Conservation (phyloP, 441 rosid species). For the Capsella rubella region DNA sequence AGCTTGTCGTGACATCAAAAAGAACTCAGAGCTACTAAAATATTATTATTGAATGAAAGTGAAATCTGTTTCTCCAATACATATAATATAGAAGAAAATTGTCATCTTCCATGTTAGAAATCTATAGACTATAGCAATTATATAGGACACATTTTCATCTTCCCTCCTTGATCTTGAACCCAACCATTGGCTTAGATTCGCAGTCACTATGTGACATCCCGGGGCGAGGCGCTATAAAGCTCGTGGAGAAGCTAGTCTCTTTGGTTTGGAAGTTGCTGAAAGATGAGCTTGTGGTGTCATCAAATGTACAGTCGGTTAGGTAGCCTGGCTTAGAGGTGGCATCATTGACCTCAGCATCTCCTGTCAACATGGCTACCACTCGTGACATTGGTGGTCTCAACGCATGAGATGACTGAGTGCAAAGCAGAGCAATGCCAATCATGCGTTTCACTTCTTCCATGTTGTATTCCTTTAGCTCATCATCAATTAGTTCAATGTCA, state of each 20-base stretch:
- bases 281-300: conserved; percentile 41
- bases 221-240: conserved; percentile 21
- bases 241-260: conserved; percentile 27
- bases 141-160: conserved; percentile 25
- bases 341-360: conserved; percentile 59
- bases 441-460: conserved; percentile 57
- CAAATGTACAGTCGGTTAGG: conserved; percentile 55
- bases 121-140: neutral
- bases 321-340: conserved; percentile 60
- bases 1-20: neutral
- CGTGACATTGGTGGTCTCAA: conserved; percentile 72
- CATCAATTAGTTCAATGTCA: conserved; percentile 49
- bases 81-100: neutral
- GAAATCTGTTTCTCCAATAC: conserved; percentile 18
- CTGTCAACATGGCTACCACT: conserved; percentile 70
- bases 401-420: conserved; percentile 66
- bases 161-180: conserved; percentile 35
- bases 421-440: conserved; percentile 58
- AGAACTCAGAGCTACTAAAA: neutral
- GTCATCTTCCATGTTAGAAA: neutral
- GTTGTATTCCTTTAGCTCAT: conserved; percentile 34
- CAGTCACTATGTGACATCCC: too few relatives aligned
- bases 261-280: conserved; percentile 12
- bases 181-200: conserved; percentile 25
- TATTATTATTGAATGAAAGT: neutral